phyloP scores from a whole-genome alignment of 106 monocot species.

The Dioscorea dumetorum region DNA sequence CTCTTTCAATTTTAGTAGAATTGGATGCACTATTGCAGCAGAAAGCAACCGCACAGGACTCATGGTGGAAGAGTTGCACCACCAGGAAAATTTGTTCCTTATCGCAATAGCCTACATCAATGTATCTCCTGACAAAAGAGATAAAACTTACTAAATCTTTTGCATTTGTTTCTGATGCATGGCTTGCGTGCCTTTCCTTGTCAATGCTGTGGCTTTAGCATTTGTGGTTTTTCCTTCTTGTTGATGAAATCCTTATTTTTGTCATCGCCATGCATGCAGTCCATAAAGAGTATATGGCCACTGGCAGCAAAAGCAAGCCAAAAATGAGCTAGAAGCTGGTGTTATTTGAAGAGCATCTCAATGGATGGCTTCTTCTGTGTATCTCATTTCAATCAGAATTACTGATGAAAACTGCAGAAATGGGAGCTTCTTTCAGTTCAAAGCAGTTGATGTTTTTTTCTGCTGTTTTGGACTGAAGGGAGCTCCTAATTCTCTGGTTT shows the following conservation, averaged over 20 bases:
- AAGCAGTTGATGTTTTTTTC: slow-evolving; percentile 6
- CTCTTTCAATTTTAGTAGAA: neutral
- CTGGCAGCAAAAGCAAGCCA: neutral
- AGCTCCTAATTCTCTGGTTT: slow-evolving; percentile 28
- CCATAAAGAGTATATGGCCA: neutral
- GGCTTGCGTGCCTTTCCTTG: too few relatives aligned
- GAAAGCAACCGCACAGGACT: slow-evolving; percentile 1
- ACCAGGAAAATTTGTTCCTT: too few relatives aligned
- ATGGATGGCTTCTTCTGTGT: neutral
- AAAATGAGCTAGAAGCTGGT: too few relatives aligned
- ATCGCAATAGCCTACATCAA: too few relatives aligned
- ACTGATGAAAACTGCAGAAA: slow-evolving; percentile 19
- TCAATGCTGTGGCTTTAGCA: too few relatives aligned
- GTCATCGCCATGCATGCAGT: neutral
- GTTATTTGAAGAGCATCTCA: neutral
- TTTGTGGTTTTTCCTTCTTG: too few relatives aligned
- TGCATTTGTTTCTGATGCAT: too few relatives aligned
- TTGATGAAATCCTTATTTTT: too few relatives aligned
- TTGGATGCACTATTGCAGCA: neutral
- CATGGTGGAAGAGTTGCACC: too few relatives aligned
- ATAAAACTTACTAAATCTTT: too few relatives aligned
- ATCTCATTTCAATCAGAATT: neutral
- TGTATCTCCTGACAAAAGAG: too few relatives aligned
- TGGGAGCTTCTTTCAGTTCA: slow-evolving; percentile 26
- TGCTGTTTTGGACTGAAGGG: slow-evolving; percentile 35